Evolutionary conservation across 495 filamentous ascomycete species (phyloP).

Genomic region (Neurospora hispaniola): DNA sequence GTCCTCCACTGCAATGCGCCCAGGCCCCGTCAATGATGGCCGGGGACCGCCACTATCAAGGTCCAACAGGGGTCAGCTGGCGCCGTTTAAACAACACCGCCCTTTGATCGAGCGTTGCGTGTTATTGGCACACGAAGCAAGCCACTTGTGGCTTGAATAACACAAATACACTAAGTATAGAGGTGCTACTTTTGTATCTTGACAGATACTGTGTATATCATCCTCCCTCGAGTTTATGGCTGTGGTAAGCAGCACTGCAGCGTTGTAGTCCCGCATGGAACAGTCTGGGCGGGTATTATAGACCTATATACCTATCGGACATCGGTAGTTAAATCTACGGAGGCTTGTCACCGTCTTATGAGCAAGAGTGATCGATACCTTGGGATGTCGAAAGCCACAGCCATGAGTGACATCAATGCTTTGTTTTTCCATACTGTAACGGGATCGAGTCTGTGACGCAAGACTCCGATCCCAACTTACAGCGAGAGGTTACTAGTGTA

Average conservation of each 20-base stretch:
- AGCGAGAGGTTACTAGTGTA: neutral
- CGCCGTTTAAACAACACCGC: neutral
- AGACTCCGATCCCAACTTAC: neutral
- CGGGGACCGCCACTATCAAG: neutral
- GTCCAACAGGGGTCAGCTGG: neutral
- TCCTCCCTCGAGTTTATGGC: neutral
- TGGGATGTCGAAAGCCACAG: neutral
- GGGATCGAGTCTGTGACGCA: neutral
- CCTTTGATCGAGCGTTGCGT: neutral
- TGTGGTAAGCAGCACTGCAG: neutral
- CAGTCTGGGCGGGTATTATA: neutral
- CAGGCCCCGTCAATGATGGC: neutral
- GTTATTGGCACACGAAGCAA: neutral
- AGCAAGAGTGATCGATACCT: neutral
- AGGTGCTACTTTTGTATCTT: neutral
- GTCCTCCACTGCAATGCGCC: neutral
- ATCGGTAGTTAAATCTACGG: neutral
- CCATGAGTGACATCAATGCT: neutral
- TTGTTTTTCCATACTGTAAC: neutral
- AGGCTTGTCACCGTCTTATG: neutral
- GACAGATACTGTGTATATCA: neutral
- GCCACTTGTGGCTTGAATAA: neutral
- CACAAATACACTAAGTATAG: neutral
- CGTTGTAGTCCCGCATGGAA: neutral
- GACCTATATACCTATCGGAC: neutral